Percentiles rank a stretch among this genome's conserved stretches.
phyloP scores from a whole-genome alignment of 2,329 filamentous ascomycete species.

The Nothomitra cinnamomea region DNA sequence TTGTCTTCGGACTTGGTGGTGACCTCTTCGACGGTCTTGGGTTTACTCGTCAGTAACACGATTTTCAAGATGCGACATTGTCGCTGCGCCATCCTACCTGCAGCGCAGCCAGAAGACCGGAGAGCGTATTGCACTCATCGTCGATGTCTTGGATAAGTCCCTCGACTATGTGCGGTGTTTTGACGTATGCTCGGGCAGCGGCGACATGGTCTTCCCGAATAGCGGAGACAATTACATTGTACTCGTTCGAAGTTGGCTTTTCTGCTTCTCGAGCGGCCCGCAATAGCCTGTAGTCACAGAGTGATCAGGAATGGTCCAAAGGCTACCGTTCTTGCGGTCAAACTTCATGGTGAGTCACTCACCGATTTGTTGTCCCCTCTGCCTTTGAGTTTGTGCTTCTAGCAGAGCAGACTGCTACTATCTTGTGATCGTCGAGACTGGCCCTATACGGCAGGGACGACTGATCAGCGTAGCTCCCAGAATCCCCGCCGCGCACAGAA shows the following conservation, averaged over 20 bases:
- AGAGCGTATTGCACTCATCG: slow-evolving; percentile 62
- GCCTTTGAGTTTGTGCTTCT: slow-evolving; percentile 87
- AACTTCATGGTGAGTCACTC: slow-evolving; percentile 17
- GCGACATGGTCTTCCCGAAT: slow-evolving; percentile 69
- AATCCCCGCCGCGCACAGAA: background rate
- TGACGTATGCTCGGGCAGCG: slow-evolving; percentile 41
- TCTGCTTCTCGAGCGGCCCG: slow-evolving; percentile 30
- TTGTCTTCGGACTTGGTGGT: slow-evolving; percentile 67
- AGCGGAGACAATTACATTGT: slow-evolving; percentile 58
- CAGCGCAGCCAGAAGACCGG: slow-evolving; percentile 53
- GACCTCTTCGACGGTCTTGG: slow-evolving; percentile 41
- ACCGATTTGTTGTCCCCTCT: slow-evolving; percentile 90
- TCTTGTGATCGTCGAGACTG: slow-evolving; percentile 46
- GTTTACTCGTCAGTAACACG: slow-evolving; percentile 16
- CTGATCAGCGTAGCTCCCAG: slow-evolving; percentile 7
- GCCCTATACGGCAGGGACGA: slow-evolving; percentile 18
- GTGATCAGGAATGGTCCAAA: background rate
- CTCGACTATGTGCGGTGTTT: slow-evolving; percentile 25
- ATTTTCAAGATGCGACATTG: slow-evolving; percentile 32
- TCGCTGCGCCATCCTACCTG: slow-evolving; percentile 28
- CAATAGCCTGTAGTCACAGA: slow-evolving; percentile 20
- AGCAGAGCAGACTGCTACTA: slow-evolving; percentile 91
- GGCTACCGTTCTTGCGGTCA: background rate
- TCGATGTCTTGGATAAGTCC: slow-evolving; percentile 50
- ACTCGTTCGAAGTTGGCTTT: slow-evolving; percentile 30